Conservation (phyloP, 1,284 basidiomycete genomes). For the Cryptococcus wingfieldii region DNA sequence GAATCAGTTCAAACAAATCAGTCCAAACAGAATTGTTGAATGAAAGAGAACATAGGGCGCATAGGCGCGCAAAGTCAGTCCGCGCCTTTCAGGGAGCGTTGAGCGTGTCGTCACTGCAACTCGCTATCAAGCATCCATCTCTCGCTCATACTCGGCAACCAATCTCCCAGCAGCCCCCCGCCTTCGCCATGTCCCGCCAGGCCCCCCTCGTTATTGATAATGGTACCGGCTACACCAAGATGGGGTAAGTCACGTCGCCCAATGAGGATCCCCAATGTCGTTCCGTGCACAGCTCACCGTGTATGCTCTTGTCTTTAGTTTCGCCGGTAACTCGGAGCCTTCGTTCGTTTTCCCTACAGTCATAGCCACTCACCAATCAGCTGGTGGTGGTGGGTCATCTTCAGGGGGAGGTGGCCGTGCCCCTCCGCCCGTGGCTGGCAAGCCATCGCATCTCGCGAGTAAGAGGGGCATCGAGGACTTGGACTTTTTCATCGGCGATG, state of each 20-base stretch:
- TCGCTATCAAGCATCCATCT: not conserved
- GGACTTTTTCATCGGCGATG: slow-evolving; percentile 99
- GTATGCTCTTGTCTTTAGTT: slow-evolving; percentile 55
- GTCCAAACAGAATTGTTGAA: not conserved
- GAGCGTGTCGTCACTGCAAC: slow-evolving; percentile 1
- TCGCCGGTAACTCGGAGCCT: slow-evolving; percentile 97
- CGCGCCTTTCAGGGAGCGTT: not conserved
- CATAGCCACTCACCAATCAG: slow-evolving; percentile 69
- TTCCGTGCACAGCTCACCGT: not conserved
- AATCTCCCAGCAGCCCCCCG: slow-evolving; percentile 3
- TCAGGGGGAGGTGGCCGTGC: slow-evolving; percentile 31
- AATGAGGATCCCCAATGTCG: not conserved
- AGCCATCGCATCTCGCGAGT: slow-evolving; percentile 87
- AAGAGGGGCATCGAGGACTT: slow-evolving; percentile 98
- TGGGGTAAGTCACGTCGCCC: slow-evolving; percentile 63
- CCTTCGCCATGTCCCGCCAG: slow-evolving; percentile 62
- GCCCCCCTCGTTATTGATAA: slow-evolving; percentile 95
- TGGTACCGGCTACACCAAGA: slow-evolving; percentile 96
- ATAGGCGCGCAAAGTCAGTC: not conserved
- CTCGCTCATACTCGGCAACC: not conserved
- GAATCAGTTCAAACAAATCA: not conserved
- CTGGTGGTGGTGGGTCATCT: slow-evolving; percentile 55
- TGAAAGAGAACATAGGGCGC: not conserved
- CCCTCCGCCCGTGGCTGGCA: slow-evolving; percentile 58
- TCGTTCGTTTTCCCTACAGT: slow-evolving; percentile 98